Percentiles rank a stretch among this genome's conserved stretches.
These are phyloP conservation scores for Aureobasidium vineae DNA, from an alignment of 2,329 filamentous ascomycete genomes.

Conservation along the genomic window DNA sequence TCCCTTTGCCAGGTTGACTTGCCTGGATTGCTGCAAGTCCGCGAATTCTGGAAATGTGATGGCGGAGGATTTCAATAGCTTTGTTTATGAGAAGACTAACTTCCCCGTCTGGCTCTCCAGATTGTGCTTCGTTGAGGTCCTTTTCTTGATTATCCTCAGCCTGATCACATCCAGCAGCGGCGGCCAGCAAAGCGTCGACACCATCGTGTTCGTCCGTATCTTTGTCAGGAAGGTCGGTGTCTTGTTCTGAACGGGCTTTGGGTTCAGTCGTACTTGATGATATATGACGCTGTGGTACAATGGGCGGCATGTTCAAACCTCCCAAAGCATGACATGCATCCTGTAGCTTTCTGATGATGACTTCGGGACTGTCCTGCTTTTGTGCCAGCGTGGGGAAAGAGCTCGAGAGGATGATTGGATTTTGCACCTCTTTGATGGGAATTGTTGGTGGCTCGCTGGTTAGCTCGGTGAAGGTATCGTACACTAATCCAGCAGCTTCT, in stretches of 20 bases:
- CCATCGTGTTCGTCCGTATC: not conserved
- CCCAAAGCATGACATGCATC: conserved; percentile 23
- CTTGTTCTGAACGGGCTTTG: not conserved
- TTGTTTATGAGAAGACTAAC: conserved; percentile 24
- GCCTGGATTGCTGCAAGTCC: not conserved
- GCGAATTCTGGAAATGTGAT: conserved; percentile 12
- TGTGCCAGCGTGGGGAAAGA: not conserved
- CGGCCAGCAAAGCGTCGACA: conserved; percentile 19
- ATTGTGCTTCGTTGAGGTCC: not conserved
- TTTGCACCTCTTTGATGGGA: not conserved
- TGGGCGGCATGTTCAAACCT: conserved; percentile 21
- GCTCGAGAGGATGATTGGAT: not conserved
- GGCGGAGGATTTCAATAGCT: conserved; percentile 25
- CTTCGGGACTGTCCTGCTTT: conserved; percentile 17
- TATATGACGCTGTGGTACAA: not conserved
- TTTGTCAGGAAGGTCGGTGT: not conserved
- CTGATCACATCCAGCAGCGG: conserved; percentile 15
- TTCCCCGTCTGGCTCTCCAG: conserved; percentile 26
- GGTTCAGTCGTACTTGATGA: not conserved
- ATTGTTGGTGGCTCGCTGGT: conserved; percentile 1
- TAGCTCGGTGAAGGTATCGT: conserved; percentile 5
- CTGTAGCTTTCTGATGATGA: conserved; percentile 26
- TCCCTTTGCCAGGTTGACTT: not conserved
- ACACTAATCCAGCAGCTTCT: not conserved
- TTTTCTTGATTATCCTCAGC: not conserved